A percentile compares a stretch with the other conserved stretches of the same genome.
Evolutionary conservation across 73 alveolate genomes (phyloP).

Genomic region (Tetrahymena borealis): DNA sequence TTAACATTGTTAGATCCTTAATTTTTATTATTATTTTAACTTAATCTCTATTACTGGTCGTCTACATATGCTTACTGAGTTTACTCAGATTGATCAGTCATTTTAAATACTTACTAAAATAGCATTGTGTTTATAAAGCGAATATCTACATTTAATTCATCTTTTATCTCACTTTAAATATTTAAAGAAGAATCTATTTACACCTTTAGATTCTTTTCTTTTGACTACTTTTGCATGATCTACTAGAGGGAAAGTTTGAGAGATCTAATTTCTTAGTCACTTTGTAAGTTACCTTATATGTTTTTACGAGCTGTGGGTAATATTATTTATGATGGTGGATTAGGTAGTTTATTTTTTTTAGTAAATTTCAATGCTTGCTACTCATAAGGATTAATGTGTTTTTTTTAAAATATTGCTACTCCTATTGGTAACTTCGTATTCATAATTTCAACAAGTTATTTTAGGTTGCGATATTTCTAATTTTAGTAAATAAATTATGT

Average conservation of each 20-base stretch:
- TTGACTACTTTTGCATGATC: neutral
- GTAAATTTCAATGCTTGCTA: neutral
- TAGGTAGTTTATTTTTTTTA: neutral
- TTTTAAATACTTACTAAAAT: neutral
- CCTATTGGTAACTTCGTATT: neutral
- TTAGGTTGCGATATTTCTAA: neutral
- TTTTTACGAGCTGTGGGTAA: neutral
- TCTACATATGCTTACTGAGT: too few relatives aligned
- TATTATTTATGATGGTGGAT: neutral
- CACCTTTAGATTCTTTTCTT: neutral
- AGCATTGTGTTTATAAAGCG: neutral
- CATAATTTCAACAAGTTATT: neutral
- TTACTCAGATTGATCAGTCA: neutral
- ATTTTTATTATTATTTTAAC: too few relatives aligned
- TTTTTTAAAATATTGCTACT: neutral
- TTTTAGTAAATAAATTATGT: neutral
- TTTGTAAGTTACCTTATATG: neutral
- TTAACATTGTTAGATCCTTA: too few relatives aligned
- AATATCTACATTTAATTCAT: neutral
- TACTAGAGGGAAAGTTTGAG: neutral
- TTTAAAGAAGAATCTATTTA: neutral
- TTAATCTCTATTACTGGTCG: too few relatives aligned
- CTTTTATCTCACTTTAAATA: too few relatives aligned
- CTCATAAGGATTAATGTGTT: neutral
- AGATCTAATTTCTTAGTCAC: neutral